These are phyloP conservation scores for Kluyveromyces aestuarii DNA, from an alignment of 805 yeast genomes.

Conservation along the genomic window DNA sequence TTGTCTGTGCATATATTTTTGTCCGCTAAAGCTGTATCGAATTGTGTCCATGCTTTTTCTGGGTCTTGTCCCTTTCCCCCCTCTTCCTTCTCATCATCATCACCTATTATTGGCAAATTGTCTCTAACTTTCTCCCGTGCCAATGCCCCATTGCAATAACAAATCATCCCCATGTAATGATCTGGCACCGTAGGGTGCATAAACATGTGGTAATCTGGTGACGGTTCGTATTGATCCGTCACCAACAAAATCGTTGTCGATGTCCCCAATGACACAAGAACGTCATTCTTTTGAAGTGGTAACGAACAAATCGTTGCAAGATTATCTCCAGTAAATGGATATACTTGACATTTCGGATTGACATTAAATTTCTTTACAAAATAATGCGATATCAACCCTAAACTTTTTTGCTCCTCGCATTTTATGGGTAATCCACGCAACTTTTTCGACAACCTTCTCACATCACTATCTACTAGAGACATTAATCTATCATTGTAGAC, in stretches of 20 bases:
- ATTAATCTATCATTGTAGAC: conserved; percentile 50
- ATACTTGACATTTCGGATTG: conserved; percentile 44
- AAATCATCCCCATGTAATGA: conserved; percentile 89
- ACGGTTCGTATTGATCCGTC: conserved; percentile 69
- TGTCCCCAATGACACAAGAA: conserved; percentile 77
- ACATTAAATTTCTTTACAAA: conserved; percentile 61
- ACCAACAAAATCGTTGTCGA: conserved; percentile 82
- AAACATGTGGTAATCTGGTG: conserved; percentile 76
- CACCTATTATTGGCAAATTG: conserved; percentile 42
- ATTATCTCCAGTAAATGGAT: conserved; percentile 85
- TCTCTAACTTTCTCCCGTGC: conserved; percentile 76
- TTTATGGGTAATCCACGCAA: conserved; percentile 31
- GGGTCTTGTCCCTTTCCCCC: conserved; percentile 47
- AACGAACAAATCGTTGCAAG: conserved; percentile 79
- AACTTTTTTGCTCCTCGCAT: conserved; percentile 33
- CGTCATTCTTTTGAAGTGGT: conserved; percentile 68
- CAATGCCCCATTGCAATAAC: conserved; percentile 84
- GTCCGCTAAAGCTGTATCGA: conserved; percentile 37
- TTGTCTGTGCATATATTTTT: conserved; percentile 32
- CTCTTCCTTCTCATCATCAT: conserved; percentile 74
- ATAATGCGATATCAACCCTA: conserved; percentile 48
- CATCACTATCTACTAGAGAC: conserved; percentile 27
- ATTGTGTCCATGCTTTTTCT: conserved; percentile 47
- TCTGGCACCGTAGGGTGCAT: conserved; percentile 73
- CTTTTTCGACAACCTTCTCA: conserved; percentile 31